phyloP scores from a whole-genome alignment of 1,284 basidiomycete genomes.

The Trichosporon faecale region DNA sequence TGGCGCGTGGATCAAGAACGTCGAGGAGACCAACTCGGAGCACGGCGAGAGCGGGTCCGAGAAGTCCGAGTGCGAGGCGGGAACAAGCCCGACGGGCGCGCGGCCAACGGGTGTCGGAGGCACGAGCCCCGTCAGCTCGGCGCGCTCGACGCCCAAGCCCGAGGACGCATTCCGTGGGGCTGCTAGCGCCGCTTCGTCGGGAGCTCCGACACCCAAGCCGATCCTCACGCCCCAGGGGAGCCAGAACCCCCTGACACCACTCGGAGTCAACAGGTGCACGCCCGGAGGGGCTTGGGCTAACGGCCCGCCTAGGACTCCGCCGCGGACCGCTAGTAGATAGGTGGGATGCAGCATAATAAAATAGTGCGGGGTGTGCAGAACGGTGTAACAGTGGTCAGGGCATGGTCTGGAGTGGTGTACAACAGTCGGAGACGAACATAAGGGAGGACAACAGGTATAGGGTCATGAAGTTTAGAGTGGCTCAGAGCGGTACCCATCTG shows the following conservation, averaged over 20 bases:
- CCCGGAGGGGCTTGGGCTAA: constrained; percentile 2
- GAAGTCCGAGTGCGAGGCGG: background rate
- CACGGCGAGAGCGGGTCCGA: constrained; percentile 4
- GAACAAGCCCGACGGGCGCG: background rate
- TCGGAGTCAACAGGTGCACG: background rate
- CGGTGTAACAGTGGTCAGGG: background rate
- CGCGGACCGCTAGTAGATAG: constrained; percentile 7
- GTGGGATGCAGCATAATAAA: constrained; percentile 2
- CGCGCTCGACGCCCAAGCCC: background rate
- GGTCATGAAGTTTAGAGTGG: no score
- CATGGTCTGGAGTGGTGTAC: background rate
- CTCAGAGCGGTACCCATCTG: no score
- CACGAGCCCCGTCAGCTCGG: background rate
- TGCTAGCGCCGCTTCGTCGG: background rate
- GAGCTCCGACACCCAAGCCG: background rate
- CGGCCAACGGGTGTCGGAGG: background rate
- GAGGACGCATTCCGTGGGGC: background rate
- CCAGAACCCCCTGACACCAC: background rate
- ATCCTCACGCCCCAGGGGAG: background rate
- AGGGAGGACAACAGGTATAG: no score
- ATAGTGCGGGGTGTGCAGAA: background rate
- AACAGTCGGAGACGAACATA: no score
- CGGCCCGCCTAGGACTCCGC: background rate
- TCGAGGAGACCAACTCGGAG: constrained; percentile 51
- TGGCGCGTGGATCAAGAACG: constrained; percentile 95